Percentiles rank a stretch among this genome's conserved stretches.
These are phyloP conservation scores for Bolboschoenoplectus hybrid DNA, from an alignment of 202 grass and related monocot species.

Conservation along the genomic window DNA sequence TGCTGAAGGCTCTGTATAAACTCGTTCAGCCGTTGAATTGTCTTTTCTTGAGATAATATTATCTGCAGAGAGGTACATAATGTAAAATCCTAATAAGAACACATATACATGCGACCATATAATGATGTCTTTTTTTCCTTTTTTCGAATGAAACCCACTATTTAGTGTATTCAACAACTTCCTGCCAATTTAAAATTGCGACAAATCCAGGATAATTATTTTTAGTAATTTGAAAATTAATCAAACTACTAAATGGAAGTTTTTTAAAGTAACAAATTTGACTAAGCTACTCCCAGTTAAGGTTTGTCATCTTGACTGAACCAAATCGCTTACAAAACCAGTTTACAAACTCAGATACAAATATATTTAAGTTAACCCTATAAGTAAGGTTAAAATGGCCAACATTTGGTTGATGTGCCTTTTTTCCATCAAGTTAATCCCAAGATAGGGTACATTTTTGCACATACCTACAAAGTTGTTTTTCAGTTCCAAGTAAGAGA, in stretches of 20 bases:
- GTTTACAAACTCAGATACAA: background rate
- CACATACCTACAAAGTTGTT: background rate
- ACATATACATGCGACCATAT: background rate
- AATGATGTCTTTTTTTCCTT: background rate
- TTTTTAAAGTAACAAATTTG: background rate
- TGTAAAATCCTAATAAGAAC: conserved; percentile 7
- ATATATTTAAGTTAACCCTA: background rate
- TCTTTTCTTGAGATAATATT: conserved; percentile 93
- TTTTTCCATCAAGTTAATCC: background rate
- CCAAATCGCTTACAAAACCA: background rate
- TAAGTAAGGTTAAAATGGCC: background rate
- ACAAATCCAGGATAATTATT: background rate
- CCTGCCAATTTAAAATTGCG: background rate
- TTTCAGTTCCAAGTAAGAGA: background rate
- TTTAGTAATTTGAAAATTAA: conserved; percentile 1
- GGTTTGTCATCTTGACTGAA: conserved; percentile 19
- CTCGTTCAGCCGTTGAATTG: conserved; percentile 63
- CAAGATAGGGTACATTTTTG: background rate
- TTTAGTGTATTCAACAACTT: conserved; percentile 2
- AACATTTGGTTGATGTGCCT: background rate
- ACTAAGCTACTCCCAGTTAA: background rate
- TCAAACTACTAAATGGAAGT: background rate
- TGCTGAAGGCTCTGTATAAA: conserved; percentile 70
- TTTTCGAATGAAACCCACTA: conserved; percentile 12
- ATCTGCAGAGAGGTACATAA: conserved; percentile 46